A percentile compares a stretch with the other conserved stretches of the same genome.
Conservation (phyloP, 208 protist genomes). For the Tetramitus jugosus region DNA sequence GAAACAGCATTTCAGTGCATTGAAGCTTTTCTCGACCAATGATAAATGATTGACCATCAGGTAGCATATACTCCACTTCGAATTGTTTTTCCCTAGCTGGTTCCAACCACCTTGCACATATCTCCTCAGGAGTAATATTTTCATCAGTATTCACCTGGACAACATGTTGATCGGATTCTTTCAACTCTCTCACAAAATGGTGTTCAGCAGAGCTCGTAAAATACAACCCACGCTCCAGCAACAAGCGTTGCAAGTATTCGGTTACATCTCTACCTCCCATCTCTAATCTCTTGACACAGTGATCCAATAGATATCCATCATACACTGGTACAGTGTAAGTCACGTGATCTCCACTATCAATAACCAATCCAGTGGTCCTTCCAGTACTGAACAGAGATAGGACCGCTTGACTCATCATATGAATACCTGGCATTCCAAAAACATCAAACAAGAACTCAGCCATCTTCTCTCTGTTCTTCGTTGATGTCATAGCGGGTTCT, state of each 20-base stretch:
- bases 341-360: slow-evolving; percentile 47
- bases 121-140: slow-evolving; percentile 6
- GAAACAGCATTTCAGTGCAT: slow-evolving; percentile 27
- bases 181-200: slow-evolving; percentile 21
- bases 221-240: not conserved
- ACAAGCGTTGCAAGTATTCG: slow-evolving; percentile 22
- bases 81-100: not conserved
- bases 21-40: slow-evolving; percentile 17
- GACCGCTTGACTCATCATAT: slow-evolving; percentile 40
- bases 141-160: slow-evolving; percentile 28
- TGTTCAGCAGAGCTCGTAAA: slow-evolving; percentile 34
- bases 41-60: slow-evolving; percentile 24
- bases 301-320: slow-evolving; percentile 32
- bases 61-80: slow-evolving; percentile 14
- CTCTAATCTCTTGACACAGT: slow-evolving; percentile 21
- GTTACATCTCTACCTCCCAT: slow-evolving; percentile 38
- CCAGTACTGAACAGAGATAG: slow-evolving; percentile 45
- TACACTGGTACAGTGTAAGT: slow-evolving; percentile 44
- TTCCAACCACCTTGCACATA: not conserved
- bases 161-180: no score
- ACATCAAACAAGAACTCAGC: slow-evolving; percentile 41
- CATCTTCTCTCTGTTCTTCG: slow-evolving; percentile 34
- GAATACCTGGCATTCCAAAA: slow-evolving; percentile 39
- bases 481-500: slow-evolving; percentile 28
- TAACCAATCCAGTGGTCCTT: slow-evolving; percentile 45